These are phyloP conservation scores for Eucommia ulmoides DNA, from an alignment of 257 asterid genomes.

Conservation along the genomic window DNA sequence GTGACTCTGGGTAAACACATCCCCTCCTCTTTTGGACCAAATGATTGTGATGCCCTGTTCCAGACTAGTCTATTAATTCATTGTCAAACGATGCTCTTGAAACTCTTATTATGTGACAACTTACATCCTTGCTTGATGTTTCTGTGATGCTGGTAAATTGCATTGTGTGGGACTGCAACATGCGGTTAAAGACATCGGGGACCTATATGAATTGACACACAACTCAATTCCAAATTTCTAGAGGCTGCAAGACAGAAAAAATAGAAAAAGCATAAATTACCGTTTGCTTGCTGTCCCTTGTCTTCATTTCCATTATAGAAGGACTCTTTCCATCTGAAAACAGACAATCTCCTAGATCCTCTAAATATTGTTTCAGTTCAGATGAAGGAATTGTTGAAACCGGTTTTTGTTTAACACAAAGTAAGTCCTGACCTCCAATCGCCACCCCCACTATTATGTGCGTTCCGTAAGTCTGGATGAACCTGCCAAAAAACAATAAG, in stretches of 20 bases:
- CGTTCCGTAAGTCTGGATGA: conserved; percentile 88
- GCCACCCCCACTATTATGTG: conserved; percentile 92
- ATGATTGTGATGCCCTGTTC: conserved; percentile 85
- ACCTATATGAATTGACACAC: conserved; percentile 33
- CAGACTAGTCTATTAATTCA: conserved; percentile 15
- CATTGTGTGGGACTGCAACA: conserved; percentile 90
- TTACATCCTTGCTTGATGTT: conserved; percentile 93
- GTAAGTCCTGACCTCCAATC: conserved; percentile 95
- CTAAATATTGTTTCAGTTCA: conserved; percentile 85
- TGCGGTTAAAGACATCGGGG: conserved; percentile 85
- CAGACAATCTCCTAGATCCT: conserved; percentile 88
- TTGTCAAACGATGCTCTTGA: conserved; percentile 1
- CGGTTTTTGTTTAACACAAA: conserved; percentile 85
- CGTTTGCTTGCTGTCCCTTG: conserved; percentile 52
- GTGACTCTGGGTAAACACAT: conserved; percentile 93
- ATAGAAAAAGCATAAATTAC: conserved; percentile 13
- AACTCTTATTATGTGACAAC: conserved; percentile 17
- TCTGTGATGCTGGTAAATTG: conserved; percentile 91
- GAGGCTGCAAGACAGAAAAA: neutral
- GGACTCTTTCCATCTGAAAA: conserved; percentile 70
- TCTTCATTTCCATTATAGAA: conserved; percentile 50
- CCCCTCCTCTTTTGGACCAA: conserved; percentile 99
- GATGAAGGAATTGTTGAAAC: conserved; percentile 77
- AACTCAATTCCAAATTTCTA: conserved; percentile 6
- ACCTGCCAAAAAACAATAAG: conserved; percentile 27